Evolutionary conservation across 2,329 filamentous ascomycete genomes (phyloP).

Genomic region (Claviceps purpurea): DNA sequence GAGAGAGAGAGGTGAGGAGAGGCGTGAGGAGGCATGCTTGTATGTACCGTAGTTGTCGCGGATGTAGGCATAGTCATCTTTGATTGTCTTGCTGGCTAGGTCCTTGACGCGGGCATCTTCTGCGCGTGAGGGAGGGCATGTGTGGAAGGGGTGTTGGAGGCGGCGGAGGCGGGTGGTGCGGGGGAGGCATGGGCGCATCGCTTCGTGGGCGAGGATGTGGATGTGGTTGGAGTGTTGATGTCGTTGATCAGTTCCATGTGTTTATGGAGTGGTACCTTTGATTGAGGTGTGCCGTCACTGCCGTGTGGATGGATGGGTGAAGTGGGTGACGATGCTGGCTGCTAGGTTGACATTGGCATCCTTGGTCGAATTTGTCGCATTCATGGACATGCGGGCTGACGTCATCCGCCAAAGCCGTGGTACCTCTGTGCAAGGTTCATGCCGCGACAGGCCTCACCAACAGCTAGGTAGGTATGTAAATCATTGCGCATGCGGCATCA

Average conservation of each 20-base stretch:
- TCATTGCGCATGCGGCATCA: too few relatives aligned
- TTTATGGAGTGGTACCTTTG: too few relatives aligned
- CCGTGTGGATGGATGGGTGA: neutral
- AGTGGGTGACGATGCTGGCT: neutral
- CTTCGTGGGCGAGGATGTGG: neutral
- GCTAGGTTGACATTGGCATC: neutral
- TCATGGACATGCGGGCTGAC: neutral
- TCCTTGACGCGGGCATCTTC: slow-evolving; percentile 3
- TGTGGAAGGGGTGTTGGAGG: neutral
- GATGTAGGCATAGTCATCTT: slow-evolving; percentile 32
- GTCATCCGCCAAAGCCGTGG: neutral
- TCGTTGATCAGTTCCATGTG: too few relatives aligned
- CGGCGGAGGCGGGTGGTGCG: neutral
- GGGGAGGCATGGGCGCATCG: neutral
- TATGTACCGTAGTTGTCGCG: slow-evolving; percentile 29
- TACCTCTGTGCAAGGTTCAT: too few relatives aligned
- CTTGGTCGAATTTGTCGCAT: neutral
- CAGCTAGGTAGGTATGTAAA: too few relatives aligned
- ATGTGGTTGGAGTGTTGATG: too few relatives aligned
- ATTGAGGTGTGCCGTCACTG: too few relatives aligned
- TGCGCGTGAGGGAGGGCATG: neutral
- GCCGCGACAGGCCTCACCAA: too few relatives aligned
- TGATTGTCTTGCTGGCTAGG: slow-evolving; percentile 18
- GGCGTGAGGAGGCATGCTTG: neutral
- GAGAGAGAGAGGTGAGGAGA: neutral